Evolutionary conservation across 2,329 filamentous ascomycete species (phyloP).

Genomic region (Microcera coccophila): DNA sequence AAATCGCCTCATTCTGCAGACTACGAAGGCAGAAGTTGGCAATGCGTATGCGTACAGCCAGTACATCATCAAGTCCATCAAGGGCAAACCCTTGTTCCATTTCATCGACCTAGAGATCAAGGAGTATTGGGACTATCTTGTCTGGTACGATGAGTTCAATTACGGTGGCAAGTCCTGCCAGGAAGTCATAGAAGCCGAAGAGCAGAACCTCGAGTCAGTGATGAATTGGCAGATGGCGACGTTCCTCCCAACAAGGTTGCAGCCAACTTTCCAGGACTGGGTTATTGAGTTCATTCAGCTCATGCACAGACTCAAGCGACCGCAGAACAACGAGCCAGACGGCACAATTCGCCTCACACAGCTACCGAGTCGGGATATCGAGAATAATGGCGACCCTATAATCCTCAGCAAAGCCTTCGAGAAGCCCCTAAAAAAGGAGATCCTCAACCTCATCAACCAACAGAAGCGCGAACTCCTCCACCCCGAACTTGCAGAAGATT

Average conservation of each 20-base stretch:
- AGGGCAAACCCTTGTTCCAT: conserved; percentile 90
- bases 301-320: conserved; percentile 83
- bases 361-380: conserved; percentile 54
- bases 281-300: conserved; percentile 90
- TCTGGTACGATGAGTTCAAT: conserved; percentile 99
- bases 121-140: conserved; percentile 98
- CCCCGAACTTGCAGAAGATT: conserved; percentile 81
- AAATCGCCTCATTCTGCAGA: conserved; percentile 86
- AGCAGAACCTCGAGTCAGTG: conserved; percentile 79
- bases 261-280: conserved; percentile 86
- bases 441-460: conserved; percentile 73
- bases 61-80: conserved; percentile 97
- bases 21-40: conserved; percentile 91
- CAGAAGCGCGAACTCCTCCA: conserved; percentile 88
- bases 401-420: conserved; percentile 81
- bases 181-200: conserved; percentile 67
- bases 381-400: conserved; percentile 58
- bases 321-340: conserved; percentile 47
- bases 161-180: conserved; percentile 92
- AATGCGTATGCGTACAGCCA: conserved; percentile 96
- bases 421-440: conserved; percentile 85
- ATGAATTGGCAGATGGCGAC: conserved; percentile 98
- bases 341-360: conserved; percentile 56
- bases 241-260: conserved; percentile 76
- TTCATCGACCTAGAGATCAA: conserved; percentile 97